These are phyloP conservation scores for Trichoderma harzianum DNA, from an alignment of 2,329 filamentous ascomycete genomes.

Conservation along the genomic window DNA sequence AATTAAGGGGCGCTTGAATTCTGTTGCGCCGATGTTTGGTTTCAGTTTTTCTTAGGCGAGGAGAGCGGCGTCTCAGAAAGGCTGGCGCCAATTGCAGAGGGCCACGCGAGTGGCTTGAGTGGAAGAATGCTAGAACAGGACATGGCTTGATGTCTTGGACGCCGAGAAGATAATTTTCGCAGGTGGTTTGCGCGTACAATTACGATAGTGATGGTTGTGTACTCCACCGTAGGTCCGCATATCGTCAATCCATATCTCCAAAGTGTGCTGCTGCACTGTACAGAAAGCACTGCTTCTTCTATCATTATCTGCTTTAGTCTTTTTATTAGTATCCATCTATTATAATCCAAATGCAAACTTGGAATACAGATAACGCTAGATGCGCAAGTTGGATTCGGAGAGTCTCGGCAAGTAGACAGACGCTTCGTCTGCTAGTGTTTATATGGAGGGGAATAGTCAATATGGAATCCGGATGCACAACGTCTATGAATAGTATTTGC, in stretches of 20 bases:
- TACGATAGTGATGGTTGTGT: background rate
- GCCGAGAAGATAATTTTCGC: background rate
- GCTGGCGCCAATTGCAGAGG: slow-evolving; percentile 9
- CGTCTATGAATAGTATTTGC: background rate
- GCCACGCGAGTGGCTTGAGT: slow-evolving; percentile 13
- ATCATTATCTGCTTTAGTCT: background rate
- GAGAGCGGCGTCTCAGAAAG: slow-evolving; percentile 1
- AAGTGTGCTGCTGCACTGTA: background rate
- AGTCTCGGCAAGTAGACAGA: background rate
- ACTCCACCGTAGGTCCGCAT: background rate
- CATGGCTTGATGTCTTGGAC: background rate
- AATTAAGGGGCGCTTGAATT: background rate
- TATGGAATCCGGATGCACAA: background rate
- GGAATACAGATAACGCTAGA: background rate
- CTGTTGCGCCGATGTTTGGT: slow-evolving; percentile 7
- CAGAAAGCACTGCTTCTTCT: background rate
- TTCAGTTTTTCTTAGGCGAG: slow-evolving; percentile 4
- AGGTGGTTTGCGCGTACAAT: background rate
- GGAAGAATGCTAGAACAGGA: background rate
- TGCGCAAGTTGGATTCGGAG: background rate
- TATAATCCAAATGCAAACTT: background rate
- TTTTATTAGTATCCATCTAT: background rate
- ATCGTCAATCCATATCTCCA: too few relatives aligned
- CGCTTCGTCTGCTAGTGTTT: background rate
- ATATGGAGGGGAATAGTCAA: background rate